phyloP scores from a whole-genome alignment of 2,329 filamentous ascomycete species.

The Curvularia verruculosa region DNA sequence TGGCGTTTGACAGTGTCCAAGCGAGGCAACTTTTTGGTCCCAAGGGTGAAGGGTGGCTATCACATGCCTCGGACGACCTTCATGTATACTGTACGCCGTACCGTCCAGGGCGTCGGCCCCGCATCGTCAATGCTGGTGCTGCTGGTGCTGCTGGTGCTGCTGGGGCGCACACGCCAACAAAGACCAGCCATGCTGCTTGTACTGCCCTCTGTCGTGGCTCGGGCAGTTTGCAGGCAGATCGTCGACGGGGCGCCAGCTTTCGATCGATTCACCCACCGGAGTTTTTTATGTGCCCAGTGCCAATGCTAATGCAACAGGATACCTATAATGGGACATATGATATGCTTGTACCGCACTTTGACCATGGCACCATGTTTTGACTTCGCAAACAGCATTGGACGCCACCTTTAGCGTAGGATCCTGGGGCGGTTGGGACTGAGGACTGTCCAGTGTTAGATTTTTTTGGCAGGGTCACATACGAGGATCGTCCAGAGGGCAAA shows the following conservation, averaged over 20 bases:
- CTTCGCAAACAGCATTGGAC: conserved; percentile 30
- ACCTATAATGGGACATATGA: conserved; percentile 29
- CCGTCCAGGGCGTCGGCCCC: conserved; percentile 36
- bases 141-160: conserved; percentile 3
- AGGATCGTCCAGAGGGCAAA: conserved; percentile 30
- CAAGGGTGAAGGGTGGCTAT: background rate
- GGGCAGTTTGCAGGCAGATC: conserved; percentile 48
- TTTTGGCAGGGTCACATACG: conserved; percentile 28
- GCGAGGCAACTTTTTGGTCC: background rate
- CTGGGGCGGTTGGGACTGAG: conserved; percentile 27
- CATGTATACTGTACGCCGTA: conserved; percentile 24
- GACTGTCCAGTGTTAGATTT: conserved; percentile 21
- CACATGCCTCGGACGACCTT: background rate
- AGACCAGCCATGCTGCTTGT: conserved; percentile 33
- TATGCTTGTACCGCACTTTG: conserved; percentile 34
- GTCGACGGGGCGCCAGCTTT: conserved; percentile 37
- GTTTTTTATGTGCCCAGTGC: conserved; percentile 35
- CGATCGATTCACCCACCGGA: conserved; percentile 45
- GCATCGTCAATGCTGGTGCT: conserved; percentile 30
- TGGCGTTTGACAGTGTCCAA: background rate
- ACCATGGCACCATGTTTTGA: conserved; percentile 30
- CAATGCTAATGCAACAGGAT: conserved; percentile 27
- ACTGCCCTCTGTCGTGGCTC: conserved; percentile 26
- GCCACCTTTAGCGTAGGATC: conserved; percentile 32
- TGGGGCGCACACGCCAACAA: conserved; percentile 12